Conservation (phyloP, 441 rosid genomes). For the Geranium incanum region DNA sequence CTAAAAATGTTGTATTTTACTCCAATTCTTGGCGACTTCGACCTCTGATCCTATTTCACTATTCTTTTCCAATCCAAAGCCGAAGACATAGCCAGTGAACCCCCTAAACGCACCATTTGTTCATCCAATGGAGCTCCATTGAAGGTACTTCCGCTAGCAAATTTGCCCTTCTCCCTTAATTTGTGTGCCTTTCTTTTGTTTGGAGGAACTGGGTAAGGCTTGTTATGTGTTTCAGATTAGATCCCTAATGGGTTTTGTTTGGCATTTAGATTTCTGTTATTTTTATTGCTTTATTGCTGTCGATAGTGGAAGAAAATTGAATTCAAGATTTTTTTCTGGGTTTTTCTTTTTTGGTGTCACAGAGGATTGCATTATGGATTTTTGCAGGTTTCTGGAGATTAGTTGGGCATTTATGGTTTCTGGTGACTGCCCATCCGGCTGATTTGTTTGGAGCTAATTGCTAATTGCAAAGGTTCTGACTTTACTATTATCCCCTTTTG, state of each 20-base stretch:
- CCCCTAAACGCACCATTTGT: constrained; percentile 4
- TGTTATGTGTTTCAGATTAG: constrained; percentile 24
- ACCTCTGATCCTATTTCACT: constrained; percentile 13
- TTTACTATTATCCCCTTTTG: constrained; percentile 5
- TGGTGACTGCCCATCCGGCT: constrained; percentile 34
- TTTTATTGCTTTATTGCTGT: constrained; percentile 14
- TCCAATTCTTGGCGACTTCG: constrained; percentile 4
- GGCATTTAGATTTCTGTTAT: constrained; percentile 13
- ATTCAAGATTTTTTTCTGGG: constrained; percentile 28
- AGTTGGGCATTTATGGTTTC: constrained; percentile 21
- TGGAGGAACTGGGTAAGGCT: constrained; percentile 19
- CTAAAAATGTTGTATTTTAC: neutral
- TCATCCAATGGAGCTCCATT: neutral
- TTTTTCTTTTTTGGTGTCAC: constrained; percentile 32
- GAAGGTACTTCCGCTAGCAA: constrained; percentile 2
- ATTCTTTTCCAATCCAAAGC: neutral
- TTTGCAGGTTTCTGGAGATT: constrained; percentile 24
- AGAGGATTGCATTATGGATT: constrained; percentile 47
- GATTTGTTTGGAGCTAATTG: constrained; percentile 17
- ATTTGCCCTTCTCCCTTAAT: neutral
- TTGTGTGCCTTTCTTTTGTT: neutral
- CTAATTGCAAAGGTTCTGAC: constrained; percentile 23
- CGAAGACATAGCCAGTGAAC: constrained; percentile 1
- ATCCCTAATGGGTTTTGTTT: constrained; percentile 17
- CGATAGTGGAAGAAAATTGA: constrained; percentile 19